Evolutionary conservation across 2,329 filamentous ascomycete species (phyloP), one percentile per base, ranked within the genome.

Genomic region (Sarocladium strictum): DNA sequence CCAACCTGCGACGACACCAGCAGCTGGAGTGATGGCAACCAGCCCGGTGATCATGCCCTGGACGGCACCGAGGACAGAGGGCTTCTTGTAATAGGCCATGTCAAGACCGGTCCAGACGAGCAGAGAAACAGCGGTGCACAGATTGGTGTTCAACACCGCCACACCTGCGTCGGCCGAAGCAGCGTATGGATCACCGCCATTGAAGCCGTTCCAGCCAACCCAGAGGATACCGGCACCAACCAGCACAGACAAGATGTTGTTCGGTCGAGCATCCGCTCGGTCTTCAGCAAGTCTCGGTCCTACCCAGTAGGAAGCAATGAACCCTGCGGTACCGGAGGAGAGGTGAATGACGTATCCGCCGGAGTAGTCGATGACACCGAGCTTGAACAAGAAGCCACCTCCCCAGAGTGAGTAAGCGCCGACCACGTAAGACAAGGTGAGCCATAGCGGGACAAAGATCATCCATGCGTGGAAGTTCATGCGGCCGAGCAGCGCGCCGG

Each of bases 381-480:
- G 37, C 1, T 57, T 38, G 51, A 54, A 57, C 6, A 57, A 45
- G 19, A 57, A 57, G 21, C 56, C 56, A 2, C 56, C 56, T 12
- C 56, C 56, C 56, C 56, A 57, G 23, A 57, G 40, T 2, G 56
- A 57, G 40, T 54, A 57, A 21, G 56, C 56, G 7, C 56, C 54
- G n/a, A 57, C 56, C 1, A 47, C 50, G 37, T 57, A 57, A 3
- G 56, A 57, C 1, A 57, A 54, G 1, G 56, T 57, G 23, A 57
- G 14, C 56, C 56, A 57, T 3, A 57, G 45, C 7, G 56, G 56
- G 24, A 57, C 56, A 12, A 53, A 57, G 7, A 57, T 23, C 56
- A 56, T 56, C 56, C 56, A 57, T 3, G 56, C 56, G 37, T 55
- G 51, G 51, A 57, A 54, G 51, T 57, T 57, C 56, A 57, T 57